A percentile compares a stretch with the other conserved stretches of the same genome.
These are phyloP conservation scores for Fusarium sp. DNA, from an alignment of 2,329 filamentous ascomycete species.

Conservation along the genomic window DNA sequence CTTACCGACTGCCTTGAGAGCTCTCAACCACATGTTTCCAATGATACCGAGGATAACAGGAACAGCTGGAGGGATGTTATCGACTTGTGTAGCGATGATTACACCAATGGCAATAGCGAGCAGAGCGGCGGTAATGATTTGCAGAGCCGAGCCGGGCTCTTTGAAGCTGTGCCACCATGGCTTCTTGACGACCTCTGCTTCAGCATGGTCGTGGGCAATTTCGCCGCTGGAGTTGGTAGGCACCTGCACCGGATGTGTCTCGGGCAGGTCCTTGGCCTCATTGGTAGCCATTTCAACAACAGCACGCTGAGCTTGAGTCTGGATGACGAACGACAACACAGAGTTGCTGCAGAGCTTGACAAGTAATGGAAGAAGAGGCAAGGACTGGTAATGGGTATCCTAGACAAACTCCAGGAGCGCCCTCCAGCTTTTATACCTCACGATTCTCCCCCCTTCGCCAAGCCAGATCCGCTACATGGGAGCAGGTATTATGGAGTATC, in stretches of 20 bases:
- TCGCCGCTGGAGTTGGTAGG: slow-evolving; percentile 37
- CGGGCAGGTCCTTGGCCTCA: slow-evolving; percentile 35
- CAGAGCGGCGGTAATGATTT: slow-evolving; percentile 63
- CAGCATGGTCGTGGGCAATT: slow-evolving; percentile 12
- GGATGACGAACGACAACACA: slow-evolving; percentile 10
- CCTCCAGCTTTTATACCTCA: slow-evolving; percentile 35
- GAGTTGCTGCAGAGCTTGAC: not conserved
- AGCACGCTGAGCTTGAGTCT: slow-evolving; percentile 27
- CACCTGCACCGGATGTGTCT: slow-evolving; percentile 34
- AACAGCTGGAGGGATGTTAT: slow-evolving; percentile 58
- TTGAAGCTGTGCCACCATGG: slow-evolving; percentile 55
- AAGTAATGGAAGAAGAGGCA: slow-evolving; percentile 12
- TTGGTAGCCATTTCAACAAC: slow-evolving; percentile 33
- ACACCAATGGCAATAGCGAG: slow-evolving; percentile 65
- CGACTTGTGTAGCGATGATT: slow-evolving; percentile 57
- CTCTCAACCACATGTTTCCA: slow-evolving; percentile 63
- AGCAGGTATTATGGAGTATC: slow-evolving; percentile 19
- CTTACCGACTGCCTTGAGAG: slow-evolving; percentile 62
- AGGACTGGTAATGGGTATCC: slow-evolving; percentile 4
- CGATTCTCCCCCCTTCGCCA: slow-evolving; percentile 26
- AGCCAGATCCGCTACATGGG: slow-evolving; percentile 25
- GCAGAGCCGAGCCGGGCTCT: slow-evolving; percentile 60
- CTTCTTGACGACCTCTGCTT: slow-evolving; percentile 46
- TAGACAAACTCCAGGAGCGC: slow-evolving; percentile 4
- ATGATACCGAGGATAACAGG: slow-evolving; percentile 61